Evolutionary conservation across 805 yeast genomes (phyloP).

Genomic region (Starmerella floris): DNA sequence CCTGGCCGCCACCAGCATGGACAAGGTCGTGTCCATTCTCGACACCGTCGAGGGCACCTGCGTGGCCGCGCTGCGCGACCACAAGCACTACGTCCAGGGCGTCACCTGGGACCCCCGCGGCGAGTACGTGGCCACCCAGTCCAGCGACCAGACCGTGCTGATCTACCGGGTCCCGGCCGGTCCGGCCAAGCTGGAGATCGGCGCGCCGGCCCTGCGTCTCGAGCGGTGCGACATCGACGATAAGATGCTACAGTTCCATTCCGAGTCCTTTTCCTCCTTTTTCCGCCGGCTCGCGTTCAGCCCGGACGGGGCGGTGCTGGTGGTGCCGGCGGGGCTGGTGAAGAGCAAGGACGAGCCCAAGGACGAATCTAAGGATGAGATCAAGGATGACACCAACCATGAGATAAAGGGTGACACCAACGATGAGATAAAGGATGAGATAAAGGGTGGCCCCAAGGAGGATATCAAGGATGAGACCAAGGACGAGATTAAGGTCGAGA

Average conservation of each 20-base stretch:
- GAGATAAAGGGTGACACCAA: background rate
- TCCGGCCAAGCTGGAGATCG: background rate
- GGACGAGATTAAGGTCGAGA: background rate
- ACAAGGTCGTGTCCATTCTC: slow-evolving; percentile 63
- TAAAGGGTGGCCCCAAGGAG: background rate
- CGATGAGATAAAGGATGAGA: background rate
- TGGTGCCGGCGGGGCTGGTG: slow-evolving; percentile 66
- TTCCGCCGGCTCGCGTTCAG: slow-evolving; percentile 77
- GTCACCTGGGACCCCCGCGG: slow-evolving; percentile 88
- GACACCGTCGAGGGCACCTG: slow-evolving; percentile 44
- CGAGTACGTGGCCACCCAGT: slow-evolving; percentile 67
- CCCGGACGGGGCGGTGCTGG: slow-evolving; percentile 72
- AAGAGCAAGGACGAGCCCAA: background rate
- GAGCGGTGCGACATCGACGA: slow-evolving; percentile 7
- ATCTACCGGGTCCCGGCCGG: slow-evolving; percentile 38
- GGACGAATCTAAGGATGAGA: too few species aligned
- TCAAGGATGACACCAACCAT: background rate
- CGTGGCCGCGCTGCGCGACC: slow-evolving; percentile 52
- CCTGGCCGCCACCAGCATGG: slow-evolving; percentile 85
- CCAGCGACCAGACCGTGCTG: slow-evolving; percentile 74
- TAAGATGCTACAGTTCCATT: slow-evolving; percentile 32
- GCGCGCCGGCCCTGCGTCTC: slow-evolving; percentile 2
- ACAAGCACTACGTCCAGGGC: slow-evolving; percentile 87
- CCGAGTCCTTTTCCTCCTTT: slow-evolving; percentile 80
- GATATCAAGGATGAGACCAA: background rate